These are phyloP conservation scores for Sarocladium kiliense DNA, from an alignment of 2,329 filamentous ascomycete genomes.

Conservation along the genomic window DNA sequence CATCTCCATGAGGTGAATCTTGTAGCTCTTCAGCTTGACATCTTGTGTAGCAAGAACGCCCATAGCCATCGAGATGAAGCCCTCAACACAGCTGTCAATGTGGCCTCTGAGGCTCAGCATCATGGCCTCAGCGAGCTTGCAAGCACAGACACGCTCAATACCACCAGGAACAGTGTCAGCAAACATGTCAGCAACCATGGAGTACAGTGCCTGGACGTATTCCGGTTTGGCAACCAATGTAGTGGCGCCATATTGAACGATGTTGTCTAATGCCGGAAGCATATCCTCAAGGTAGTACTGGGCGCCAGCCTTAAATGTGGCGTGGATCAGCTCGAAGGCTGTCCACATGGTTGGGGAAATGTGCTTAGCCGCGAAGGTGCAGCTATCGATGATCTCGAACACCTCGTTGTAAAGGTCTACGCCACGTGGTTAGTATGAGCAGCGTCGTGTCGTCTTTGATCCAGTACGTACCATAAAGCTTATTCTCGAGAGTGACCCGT, in stretches of 20 bases:
- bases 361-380: constrained; percentile 93
- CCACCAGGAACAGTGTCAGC: constrained; percentile 85
- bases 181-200: constrained; percentile 96
- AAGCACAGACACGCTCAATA: constrained; percentile 92
- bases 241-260: constrained; percentile 84
- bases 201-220: constrained; percentile 82
- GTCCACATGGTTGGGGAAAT: constrained; percentile 98
- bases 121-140: constrained; percentile 93
- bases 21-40: constrained; percentile 85
- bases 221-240: constrained; percentile 76
- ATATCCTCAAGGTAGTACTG: constrained; percentile 98
- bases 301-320: constrained; percentile 93
- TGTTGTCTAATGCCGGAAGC: constrained; percentile 96
- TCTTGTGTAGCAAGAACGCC: constrained; percentile 68
- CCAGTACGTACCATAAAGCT: constrained; percentile 68
- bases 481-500: constrained; percentile 92
- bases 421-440: not conserved
- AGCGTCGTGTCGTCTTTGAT: not conserved
- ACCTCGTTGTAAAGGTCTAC: constrained; percentile 92
- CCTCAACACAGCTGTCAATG: constrained; percentile 81
- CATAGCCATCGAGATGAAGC: constrained; percentile 90
- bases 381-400: constrained; percentile 98
- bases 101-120: constrained; percentile 91
- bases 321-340: constrained; percentile 93
- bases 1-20: constrained; percentile 97